A percentile compares a stretch with the other conserved stretches of the same genome.
phyloP scores from a whole-genome alignment of 1,284 basidiomycete genomes.

The Exobasidium cylindrosporum region DNA sequence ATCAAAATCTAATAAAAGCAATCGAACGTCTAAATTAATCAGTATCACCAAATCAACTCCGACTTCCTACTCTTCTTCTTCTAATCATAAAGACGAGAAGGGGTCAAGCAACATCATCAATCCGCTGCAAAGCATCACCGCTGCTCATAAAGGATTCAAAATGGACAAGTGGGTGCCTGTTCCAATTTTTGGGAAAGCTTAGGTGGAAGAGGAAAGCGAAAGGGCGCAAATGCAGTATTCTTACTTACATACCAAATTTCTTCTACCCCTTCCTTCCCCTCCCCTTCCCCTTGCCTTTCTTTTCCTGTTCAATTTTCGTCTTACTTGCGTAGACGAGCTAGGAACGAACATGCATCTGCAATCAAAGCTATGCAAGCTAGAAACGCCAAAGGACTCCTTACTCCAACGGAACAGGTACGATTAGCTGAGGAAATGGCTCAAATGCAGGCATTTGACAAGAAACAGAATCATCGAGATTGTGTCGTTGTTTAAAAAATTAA shows the following conservation, averaged over 20 bases:
- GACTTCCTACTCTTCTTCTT: neutral
- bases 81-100: neutral
- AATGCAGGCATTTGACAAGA: slow-evolving; percentile 21
- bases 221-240: too few relatives aligned
- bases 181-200: slow-evolving; percentile 40
- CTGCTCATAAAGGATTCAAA: slow-evolving; percentile 19
- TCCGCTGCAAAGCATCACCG: slow-evolving; percentile 19
- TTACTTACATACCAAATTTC: neutral
- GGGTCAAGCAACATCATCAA: slow-evolving; percentile 15
- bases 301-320: slow-evolving; percentile 16
- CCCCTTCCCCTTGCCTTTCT: slow-evolving; percentile 9
- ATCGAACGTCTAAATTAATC: too few relatives aligned
- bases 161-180: slow-evolving; percentile 46
- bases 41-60: too few relatives aligned
- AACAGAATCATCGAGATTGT: slow-evolving; percentile 29
- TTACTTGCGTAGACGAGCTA: too few relatives aligned
- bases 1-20: too few relatives aligned
- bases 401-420: slow-evolving; percentile 30
- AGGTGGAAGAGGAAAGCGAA: neutral
- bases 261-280: neutral
- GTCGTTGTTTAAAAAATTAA: slow-evolving; percentile 18
- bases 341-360: slow-evolving; percentile 34
- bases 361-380: slow-evolving; percentile 38
- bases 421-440: slow-evolving; percentile 44
- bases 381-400: slow-evolving; percentile 37